A percentile compares a stretch with the other conserved stretches of the same genome.
Conservation (phyloP, 2,329 filamentous ascomycete genomes). For the Ceratocystis diversiconidia region DNA sequence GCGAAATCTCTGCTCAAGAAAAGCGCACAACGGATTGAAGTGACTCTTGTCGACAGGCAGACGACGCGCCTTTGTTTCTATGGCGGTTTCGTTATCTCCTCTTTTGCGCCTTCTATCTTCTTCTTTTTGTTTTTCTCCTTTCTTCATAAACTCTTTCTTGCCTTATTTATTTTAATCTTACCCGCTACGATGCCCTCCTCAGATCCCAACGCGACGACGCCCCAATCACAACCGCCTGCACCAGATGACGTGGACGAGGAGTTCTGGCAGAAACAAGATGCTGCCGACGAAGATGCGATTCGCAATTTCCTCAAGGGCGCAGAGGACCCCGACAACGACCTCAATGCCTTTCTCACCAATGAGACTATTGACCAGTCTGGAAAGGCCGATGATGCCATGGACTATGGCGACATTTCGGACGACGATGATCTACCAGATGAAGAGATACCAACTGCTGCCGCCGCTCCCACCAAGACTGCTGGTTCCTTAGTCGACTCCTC, state of each 20-base stretch:
- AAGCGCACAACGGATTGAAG: too few species aligned
- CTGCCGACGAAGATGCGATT: conserved; percentile 36
- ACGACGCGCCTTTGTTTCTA: neutral
- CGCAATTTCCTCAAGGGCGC: conserved; percentile 31
- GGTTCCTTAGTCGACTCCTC: neutral
- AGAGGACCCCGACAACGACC: conserved; percentile 27
- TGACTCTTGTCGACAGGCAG: too few species aligned
- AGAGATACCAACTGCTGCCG: conserved; percentile 36
- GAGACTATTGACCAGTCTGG: conserved; percentile 47
- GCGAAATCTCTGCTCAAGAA: too few species aligned
- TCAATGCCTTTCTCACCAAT: conserved; percentile 28
- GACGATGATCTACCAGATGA: conserved; percentile 72
- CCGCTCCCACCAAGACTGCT: neutral
- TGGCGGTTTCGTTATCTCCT: neutral
- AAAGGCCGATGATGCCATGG: conserved; percentile 84
- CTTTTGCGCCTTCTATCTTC: neutral
- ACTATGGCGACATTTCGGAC: conserved; percentile 83
- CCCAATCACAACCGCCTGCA: conserved; percentile 19
- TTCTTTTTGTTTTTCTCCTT: neutral
- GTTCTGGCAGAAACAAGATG: conserved; percentile 32
- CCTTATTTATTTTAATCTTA: neutral
- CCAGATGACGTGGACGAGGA: conserved; percentile 25
- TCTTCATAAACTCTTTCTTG: neutral
- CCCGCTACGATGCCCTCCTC: neutral
- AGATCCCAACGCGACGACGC: conserved; percentile 17